These are phyloP conservation scores for Ganoderma lucidum DNA, from an alignment of 1,284 basidiomycete species.

Conservation along the genomic window DNA sequence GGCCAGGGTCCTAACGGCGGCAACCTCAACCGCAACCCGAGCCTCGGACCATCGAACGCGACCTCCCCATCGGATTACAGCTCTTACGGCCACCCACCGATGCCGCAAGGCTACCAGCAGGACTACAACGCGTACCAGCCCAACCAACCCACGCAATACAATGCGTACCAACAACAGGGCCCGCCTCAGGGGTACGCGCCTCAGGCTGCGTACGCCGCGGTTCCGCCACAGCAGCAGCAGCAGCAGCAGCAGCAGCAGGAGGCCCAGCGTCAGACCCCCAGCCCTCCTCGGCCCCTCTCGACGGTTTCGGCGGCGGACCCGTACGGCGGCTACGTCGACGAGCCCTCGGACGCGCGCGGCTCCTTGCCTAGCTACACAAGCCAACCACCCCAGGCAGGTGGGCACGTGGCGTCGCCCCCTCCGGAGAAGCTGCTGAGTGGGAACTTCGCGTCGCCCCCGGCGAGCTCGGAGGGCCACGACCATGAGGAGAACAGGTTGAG, in stretches of 20 bases:
- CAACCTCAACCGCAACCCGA: slow-evolving; percentile 41
- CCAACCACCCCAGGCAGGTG: slow-evolving; percentile 20
- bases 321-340: slow-evolving; percentile 34
- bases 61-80: slow-evolving; percentile 31
- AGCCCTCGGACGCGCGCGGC: slow-evolving; percentile 10
- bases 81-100: slow-evolving; percentile 25
- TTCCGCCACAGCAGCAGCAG: slow-evolving; percentile 22
- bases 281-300: slow-evolving; percentile 25
- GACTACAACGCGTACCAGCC: slow-evolving; percentile 22
- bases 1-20: slow-evolving; percentile 17
- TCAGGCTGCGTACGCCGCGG: slow-evolving; percentile 12
- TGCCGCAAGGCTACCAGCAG: slow-evolving; percentile 21
- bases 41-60: slow-evolving; percentile 41
- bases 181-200: slow-evolving; percentile 23
- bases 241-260: slow-evolving; percentile 20
- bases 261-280: slow-evolving; percentile 10
- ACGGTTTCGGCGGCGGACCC: slow-evolving; percentile 26
- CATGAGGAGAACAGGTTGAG: slow-evolving; percentile 40
- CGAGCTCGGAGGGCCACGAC: slow-evolving; percentile 40
- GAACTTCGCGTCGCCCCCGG: slow-evolving; percentile 39
- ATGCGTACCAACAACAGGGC: slow-evolving; percentile 24
- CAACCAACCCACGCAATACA: slow-evolving; percentile 18
- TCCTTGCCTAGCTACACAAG: slow-evolving; percentile 19
- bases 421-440: slow-evolving; percentile 29
- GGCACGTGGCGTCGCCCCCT: slow-evolving; percentile 11